phyloP scores from a whole-genome alignment of 768 basidiomycete genomes.

The Polyporus arcularius region DNA sequence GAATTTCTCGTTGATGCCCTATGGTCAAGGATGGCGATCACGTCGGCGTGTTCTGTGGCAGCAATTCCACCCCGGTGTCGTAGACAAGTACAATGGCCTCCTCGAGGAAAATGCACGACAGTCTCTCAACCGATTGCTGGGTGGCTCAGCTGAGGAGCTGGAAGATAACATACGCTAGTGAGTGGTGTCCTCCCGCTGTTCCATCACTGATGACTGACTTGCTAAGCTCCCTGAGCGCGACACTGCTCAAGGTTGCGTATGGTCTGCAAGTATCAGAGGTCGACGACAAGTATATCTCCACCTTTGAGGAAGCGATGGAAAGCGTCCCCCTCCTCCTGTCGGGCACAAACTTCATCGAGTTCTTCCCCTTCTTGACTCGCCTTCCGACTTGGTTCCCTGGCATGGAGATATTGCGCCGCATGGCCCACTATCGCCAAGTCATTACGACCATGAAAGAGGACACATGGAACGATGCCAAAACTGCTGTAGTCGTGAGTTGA shows the following conservation, averaged over 20 bases:
- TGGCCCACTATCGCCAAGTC: constrained; percentile 55
- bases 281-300: constrained; percentile 5
- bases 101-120: not conserved
- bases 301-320: constrained; percentile 7
- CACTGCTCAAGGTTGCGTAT: not conserved
- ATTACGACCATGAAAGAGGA: constrained; percentile 61
- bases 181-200: no score
- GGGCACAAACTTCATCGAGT: constrained; percentile 29
- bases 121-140: not conserved
- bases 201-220: no score
- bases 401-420: constrained; percentile 59
- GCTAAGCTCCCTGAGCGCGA: not conserved
- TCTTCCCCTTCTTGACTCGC: constrained; percentile 40
- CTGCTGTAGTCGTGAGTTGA: constrained; percentile 39
- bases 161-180: no score
- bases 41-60: constrained; percentile 1
- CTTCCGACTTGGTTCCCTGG: constrained; percentile 69
- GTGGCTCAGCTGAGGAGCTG: not conserved
- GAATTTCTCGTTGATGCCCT: not conserved
- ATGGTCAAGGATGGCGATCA: constrained; percentile 5
- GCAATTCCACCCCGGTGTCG: constrained; percentile 3
- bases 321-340: constrained; percentile 7
- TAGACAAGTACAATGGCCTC: not conserved
- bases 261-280: not conserved
- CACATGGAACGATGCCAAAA: constrained; percentile 57